Conservation (phyloP, 2,329 filamentous ascomycete genomes). For the Pyrenophora teres region DNA sequence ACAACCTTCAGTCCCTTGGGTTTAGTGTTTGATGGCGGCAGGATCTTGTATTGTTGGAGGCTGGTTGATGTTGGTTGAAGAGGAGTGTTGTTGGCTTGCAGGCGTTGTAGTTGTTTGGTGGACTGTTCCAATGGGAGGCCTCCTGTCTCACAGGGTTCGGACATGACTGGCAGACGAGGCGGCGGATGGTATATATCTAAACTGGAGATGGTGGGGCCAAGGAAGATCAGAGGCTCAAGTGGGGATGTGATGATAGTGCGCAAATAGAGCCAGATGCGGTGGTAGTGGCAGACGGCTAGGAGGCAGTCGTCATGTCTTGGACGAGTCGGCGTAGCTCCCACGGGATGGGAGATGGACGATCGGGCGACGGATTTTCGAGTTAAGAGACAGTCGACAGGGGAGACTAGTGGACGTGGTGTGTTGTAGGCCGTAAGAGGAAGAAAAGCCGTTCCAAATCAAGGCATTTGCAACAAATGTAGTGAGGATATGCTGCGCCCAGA, state of each 20-base stretch:
- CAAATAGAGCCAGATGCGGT: slow-evolving; percentile 40
- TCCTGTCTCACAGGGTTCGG: slow-evolving; percentile 39
- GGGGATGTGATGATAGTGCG: slow-evolving; percentile 32
- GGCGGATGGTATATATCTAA: slow-evolving; percentile 41
- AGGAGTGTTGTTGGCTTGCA: slow-evolving; percentile 26
- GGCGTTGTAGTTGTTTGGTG: slow-evolving; percentile 28
- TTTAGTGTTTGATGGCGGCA: slow-evolving; percentile 37
- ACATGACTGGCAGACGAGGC: slow-evolving; percentile 39
- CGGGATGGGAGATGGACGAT: slow-evolving; percentile 34
- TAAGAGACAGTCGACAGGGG: slow-evolving; percentile 36
- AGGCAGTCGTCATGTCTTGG: slow-evolving; percentile 40
- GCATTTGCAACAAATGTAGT: slow-evolving; percentile 37
- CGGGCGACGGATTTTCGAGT: slow-evolving; percentile 36
- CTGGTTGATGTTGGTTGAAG: slow-evolving; percentile 18
- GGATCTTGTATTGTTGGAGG: slow-evolving; percentile 28
- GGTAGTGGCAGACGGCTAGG: slow-evolving; percentile 37
- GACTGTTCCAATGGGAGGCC: slow-evolving; percentile 37
- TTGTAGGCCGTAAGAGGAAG: slow-evolving; percentile 32
- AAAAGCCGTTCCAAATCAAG: slow-evolving; percentile 43
- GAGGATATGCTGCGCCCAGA: slow-evolving; percentile 38
- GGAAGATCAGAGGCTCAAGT: slow-evolving; percentile 41
- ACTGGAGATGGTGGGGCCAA: slow-evolving; percentile 30
- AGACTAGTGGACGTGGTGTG: slow-evolving; percentile 31
- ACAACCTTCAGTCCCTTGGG: slow-evolving; percentile 26
- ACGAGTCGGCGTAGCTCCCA: slow-evolving; percentile 32